Conservation (phyloP, 371 early-diverging fungal genomes). For the Syncephalastrum sp. region DNA sequence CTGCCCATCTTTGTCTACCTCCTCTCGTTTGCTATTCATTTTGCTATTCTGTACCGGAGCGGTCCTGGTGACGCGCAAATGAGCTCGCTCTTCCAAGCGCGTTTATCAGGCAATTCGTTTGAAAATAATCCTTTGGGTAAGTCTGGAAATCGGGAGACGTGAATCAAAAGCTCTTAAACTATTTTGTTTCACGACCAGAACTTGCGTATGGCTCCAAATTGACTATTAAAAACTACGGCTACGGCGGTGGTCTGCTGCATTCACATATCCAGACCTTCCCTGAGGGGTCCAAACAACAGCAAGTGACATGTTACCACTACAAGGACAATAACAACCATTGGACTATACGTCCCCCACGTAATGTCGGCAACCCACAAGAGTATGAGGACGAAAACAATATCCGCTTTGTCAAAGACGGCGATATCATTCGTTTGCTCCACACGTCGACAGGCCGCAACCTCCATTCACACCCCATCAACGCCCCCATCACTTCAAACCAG, state of each 20-base stretch:
- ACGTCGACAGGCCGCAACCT: slow-evolving; percentile 69
- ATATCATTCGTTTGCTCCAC: slow-evolving; percentile 83
- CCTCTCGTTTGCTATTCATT: slow-evolving; percentile 88
- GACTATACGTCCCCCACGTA: slow-evolving; percentile 53
- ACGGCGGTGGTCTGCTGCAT: slow-evolving; percentile 95
- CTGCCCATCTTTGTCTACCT: slow-evolving; percentile 90
- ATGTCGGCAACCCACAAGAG: slow-evolving; percentile 3
- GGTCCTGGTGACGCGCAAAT: slow-evolving; percentile 96
- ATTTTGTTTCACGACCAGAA: slow-evolving; percentile 48
- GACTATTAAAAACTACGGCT: slow-evolving; percentile 81
- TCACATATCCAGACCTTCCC: slow-evolving; percentile 96
- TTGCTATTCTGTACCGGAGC: slow-evolving; percentile 80
- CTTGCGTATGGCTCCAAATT: slow-evolving; percentile 91
- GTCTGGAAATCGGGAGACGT: slow-evolving; percentile 1
- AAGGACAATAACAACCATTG: slow-evolving; percentile 98
- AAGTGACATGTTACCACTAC: slow-evolving; percentile 77
- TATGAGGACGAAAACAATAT: slow-evolving; percentile 6
- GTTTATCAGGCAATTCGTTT: slow-evolving; percentile 81
- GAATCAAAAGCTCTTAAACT: not conserved
- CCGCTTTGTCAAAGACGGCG: slow-evolving; percentile 72
- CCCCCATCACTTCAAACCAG: slow-evolving; percentile 80
- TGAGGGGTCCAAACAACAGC: slow-evolving; percentile 52
- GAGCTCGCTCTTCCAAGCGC: slow-evolving; percentile 97
- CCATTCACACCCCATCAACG: slow-evolving; percentile 80
- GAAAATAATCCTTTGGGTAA: slow-evolving; percentile 77